These are phyloP conservation scores for Phytophthora fragariaefolia DNA, from an alignment of 352 stramenopile species.

Conservation along the genomic window DNA sequence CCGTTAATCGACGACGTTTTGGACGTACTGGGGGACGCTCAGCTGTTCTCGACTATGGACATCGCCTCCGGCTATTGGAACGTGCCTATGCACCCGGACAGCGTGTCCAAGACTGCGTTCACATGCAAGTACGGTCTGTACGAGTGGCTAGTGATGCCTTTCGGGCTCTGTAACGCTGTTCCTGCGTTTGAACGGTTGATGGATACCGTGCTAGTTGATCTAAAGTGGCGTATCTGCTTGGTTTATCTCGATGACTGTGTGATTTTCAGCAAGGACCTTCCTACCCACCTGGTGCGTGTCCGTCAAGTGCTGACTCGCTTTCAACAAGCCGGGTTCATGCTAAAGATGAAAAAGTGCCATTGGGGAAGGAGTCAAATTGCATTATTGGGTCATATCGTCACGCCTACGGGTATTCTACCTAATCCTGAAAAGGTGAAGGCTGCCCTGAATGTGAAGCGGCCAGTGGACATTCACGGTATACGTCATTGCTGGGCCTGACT, in stretches of 20 bases:
- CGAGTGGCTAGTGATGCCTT: constrained; percentile 1
- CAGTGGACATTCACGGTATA: background rate
- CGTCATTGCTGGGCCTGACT: constrained; percentile 1
- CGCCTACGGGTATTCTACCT: background rate
- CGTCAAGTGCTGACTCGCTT: constrained; percentile 1
- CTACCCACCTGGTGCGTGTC: background rate
- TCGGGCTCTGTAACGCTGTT: constrained; percentile 12
- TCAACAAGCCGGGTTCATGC: background rate
- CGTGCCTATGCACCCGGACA: constrained; percentile 1
- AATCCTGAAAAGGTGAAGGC: constrained; percentile 19
- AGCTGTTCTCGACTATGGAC: constrained; percentile 17
- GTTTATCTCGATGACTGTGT: constrained; percentile 13
- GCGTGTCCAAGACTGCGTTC: constrained; percentile 4
- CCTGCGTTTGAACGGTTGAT: constrained; percentile 9
- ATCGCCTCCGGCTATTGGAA: constrained; percentile 5
- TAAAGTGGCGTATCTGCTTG: constrained; percentile 7
- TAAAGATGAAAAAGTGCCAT: constrained; percentile 24
- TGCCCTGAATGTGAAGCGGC: constrained; percentile 4
- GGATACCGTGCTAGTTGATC: constrained; percentile 5
- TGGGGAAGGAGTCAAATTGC: constrained; percentile 8
- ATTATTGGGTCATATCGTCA: constrained; percentile 12
- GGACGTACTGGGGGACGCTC: constrained; percentile 3
- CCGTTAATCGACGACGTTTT: constrained; percentile 23
- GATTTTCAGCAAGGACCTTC: constrained; percentile 8
- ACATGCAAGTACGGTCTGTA: constrained; percentile 10